Percentiles rank a stretch among this genome's conserved stretches.
Evolutionary conservation across 371 early-diverging fungal species (phyloP).

Genomic region (Chytridiales sp.): DNA sequence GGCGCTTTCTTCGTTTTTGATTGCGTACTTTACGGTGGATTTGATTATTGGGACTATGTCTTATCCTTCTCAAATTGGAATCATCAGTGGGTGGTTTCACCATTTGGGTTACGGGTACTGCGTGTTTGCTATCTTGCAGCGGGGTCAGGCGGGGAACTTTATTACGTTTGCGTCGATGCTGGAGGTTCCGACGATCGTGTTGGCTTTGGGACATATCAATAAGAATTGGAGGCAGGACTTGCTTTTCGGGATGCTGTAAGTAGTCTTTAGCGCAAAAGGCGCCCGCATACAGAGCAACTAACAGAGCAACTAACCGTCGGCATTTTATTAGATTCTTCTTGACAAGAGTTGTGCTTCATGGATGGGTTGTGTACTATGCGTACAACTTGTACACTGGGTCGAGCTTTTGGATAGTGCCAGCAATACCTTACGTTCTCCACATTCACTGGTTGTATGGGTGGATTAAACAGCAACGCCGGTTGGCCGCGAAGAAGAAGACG

Average conservation of each 20-base stretch:
- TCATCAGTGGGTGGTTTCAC: slow-evolving; percentile 49
- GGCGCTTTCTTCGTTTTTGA: slow-evolving; percentile 30
- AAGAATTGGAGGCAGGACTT: slow-evolving; percentile 39
- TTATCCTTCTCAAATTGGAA: slow-evolving; percentile 42
- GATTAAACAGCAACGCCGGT: slow-evolving; percentile 15
- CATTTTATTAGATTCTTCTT: slow-evolving; percentile 11
- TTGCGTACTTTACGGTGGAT: slow-evolving; percentile 45
- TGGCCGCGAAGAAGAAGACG: neutral
- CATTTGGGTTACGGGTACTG: slow-evolving; percentile 42
- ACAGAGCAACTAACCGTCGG: neutral
- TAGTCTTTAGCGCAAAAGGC: no score
- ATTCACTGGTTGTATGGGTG: slow-evolving; percentile 23
- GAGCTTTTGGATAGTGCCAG: slow-evolving; percentile 17
- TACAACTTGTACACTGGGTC: slow-evolving; percentile 2
- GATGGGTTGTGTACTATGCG: slow-evolving; percentile 21
- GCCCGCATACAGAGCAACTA: no score
- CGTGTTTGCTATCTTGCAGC: slow-evolving; percentile 21
- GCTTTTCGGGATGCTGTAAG: slow-evolving; percentile 36
- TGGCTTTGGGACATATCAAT: slow-evolving; percentile 46
- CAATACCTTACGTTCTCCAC: slow-evolving; percentile 20
- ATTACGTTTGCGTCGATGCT: slow-evolving; percentile 38
- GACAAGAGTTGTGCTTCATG: slow-evolving; percentile 33
- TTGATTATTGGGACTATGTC: slow-evolving; percentile 37
- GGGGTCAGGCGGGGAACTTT: slow-evolving; percentile 40
- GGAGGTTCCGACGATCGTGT: slow-evolving; percentile 48